Conservation (phyloP, 2,329 filamentous ascomycete genomes). For the Didymella pinodella region DNA sequence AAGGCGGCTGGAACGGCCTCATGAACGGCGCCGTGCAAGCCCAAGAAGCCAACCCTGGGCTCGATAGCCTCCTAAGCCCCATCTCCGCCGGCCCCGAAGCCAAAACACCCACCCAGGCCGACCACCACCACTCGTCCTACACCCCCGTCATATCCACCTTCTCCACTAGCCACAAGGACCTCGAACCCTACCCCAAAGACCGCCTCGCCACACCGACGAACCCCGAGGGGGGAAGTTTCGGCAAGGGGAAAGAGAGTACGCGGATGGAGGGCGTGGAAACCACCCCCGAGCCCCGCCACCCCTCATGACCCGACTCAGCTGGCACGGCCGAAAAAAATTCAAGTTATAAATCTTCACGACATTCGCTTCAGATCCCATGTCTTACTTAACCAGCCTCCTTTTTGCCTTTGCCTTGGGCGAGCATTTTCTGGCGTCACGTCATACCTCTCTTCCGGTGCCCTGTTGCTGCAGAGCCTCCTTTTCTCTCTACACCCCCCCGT, state of each 20-base stretch:
- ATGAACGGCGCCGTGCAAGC: constrained; percentile 46
- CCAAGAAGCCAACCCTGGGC: constrained; percentile 33
- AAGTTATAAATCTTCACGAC: constrained; percentile 29
- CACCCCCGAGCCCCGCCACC: constrained; percentile 18
- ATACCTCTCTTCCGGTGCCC: constrained; percentile 19
- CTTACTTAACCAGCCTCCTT: constrained; percentile 38
- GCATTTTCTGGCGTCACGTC: constrained; percentile 27
- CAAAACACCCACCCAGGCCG: constrained; percentile 52
- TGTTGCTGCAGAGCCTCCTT: constrained; percentile 15
- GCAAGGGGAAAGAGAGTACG: constrained; percentile 31
- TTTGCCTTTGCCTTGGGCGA: constrained; percentile 27
- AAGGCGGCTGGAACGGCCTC: constrained; percentile 73
- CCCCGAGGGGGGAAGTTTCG: constrained; percentile 33
- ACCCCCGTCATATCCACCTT: constrained; percentile 60
- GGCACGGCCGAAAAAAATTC: background rate
- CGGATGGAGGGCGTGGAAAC: constrained; percentile 41
- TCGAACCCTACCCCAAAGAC: constrained; percentile 57
- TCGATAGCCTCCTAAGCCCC: constrained; percentile 44
- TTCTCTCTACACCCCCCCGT: background rate
- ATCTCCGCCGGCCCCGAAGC: constrained; percentile 48
- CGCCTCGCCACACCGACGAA: constrained; percentile 50
- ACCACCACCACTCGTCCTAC: constrained; percentile 48
- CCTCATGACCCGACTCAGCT: constrained; percentile 7
- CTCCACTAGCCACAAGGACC: constrained; percentile 60
- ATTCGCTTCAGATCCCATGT: constrained; percentile 45